phyloP scores from a whole-genome alignment of 202 grass and related monocot species.

The Brachypodium distachyon region DNA sequence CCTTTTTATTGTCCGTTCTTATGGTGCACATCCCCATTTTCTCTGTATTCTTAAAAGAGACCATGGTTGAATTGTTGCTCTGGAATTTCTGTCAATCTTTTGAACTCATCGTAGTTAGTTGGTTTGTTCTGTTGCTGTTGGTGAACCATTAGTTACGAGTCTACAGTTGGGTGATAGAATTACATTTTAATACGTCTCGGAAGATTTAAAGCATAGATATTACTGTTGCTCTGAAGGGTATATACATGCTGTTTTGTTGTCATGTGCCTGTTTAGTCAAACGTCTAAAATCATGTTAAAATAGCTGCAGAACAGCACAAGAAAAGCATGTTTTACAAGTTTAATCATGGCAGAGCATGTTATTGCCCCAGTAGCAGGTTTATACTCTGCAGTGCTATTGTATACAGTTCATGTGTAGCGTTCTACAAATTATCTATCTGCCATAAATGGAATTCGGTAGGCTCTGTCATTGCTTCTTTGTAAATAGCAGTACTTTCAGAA shows the following conservation, averaged over 20 bases:
- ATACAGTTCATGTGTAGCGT: background rate
- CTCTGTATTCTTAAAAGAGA: background rate
- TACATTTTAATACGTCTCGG: background rate
- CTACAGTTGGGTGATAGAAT: background rate
- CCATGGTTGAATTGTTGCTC: background rate
- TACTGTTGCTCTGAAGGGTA: background rate
- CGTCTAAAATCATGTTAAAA: background rate
- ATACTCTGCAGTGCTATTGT: background rate
- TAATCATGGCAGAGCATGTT: background rate
- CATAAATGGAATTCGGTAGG: background rate
- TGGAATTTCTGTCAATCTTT: background rate
- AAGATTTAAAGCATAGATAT: background rate
- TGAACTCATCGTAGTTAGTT: background rate
- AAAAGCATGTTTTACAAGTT: background rate
- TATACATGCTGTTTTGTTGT: background rate
- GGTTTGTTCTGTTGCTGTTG: background rate
- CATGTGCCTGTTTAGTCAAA: background rate
- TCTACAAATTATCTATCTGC: too few relatives aligned
- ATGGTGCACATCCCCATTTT: background rate
- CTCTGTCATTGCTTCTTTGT: background rate
- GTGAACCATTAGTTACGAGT: background rate
- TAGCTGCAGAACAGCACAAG: background rate
- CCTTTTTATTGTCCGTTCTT: background rate
- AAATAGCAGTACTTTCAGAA: background rate
- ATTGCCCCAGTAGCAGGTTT: background rate